Conservation (phyloP, 1,284 basidiomycete species). For the Microbotryum saponariae region DNA sequence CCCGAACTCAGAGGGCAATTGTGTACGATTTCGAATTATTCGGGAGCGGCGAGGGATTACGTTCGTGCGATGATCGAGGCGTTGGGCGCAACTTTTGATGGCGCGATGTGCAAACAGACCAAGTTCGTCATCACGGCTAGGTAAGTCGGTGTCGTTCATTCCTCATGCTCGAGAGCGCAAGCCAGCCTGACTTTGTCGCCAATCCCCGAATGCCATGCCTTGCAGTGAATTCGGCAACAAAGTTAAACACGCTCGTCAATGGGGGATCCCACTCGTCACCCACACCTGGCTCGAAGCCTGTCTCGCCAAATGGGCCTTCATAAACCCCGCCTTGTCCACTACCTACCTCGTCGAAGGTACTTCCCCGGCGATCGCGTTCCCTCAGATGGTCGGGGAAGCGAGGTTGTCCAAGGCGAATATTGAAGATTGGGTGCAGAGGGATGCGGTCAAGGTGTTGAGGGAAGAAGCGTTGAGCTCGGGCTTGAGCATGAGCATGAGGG, state of each 20-base stretch:
- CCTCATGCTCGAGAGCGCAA: neutral
- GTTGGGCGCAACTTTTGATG: constrained; percentile 71
- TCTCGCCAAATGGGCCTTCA: constrained; percentile 59
- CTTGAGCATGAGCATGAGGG: neutral
- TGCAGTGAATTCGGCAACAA: constrained; percentile 60
- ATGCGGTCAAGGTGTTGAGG: constrained; percentile 7
- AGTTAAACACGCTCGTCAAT: constrained; percentile 60
- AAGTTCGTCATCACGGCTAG: constrained; percentile 74
- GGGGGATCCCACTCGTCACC: constrained; percentile 78
- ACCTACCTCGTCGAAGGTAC: neutral
- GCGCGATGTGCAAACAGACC: constrained; percentile 60
- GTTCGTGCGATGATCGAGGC: constrained; percentile 68
- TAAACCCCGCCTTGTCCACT: constrained; percentile 7
- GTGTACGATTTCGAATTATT: constrained; percentile 78
- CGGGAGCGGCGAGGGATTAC: constrained; percentile 72
- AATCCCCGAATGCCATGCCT: neutral
- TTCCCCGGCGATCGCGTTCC: constrained; percentile 10
- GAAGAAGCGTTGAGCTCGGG: constrained; percentile 6
- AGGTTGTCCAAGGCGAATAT: constrained; percentile 9
- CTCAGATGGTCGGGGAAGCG: constrained; percentile 15
- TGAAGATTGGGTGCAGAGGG: constrained; percentile 16
- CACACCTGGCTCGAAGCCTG: constrained; percentile 85
- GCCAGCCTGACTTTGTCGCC: neutral
- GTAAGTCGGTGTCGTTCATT: constrained; percentile 45
- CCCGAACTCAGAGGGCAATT: constrained; percentile 3